Conservation (phyloP, 352 stramenopile genomes). For the Phytophthora pseudosyringae region DNA sequence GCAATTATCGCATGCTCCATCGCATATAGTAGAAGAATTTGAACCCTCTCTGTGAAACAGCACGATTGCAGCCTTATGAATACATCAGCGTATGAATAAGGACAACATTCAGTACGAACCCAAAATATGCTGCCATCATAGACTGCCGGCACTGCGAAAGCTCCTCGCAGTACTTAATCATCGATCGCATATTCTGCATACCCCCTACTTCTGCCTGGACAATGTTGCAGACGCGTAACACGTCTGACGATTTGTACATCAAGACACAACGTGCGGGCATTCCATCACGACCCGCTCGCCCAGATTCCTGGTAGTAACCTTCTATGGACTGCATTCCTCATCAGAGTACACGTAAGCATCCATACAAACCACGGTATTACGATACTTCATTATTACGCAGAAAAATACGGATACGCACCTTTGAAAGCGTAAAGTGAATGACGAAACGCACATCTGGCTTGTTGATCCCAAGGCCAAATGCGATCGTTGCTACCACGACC, state of each 20-base stretch:
- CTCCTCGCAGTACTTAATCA: conserved; percentile 70
- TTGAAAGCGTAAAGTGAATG: conserved; percentile 88
- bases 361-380: neutral
- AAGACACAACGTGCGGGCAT: conserved; percentile 86
- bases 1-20: conserved; percentile 58
- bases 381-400: neutral
- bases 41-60: conserved; percentile 44
- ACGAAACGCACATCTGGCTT: conserved; percentile 94
- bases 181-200: conserved; percentile 66
- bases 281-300: conserved; percentile 95
- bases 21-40: conserved; percentile 45
- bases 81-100: neutral
- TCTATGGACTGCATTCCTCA: conserved; percentile 86
- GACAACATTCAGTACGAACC: conserved; percentile 33
- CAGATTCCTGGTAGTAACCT: conserved; percentile 98
- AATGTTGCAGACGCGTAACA: conserved; percentile 73
- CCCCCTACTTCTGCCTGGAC: conserved; percentile 66
- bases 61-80: neutral
- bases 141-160: conserved; percentile 45
- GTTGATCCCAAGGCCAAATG: conserved; percentile 95
- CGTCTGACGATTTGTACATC: conserved; percentile 84
- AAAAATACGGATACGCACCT: conserved; percentile 35
- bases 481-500: conserved; percentile 94
- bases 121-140: conserved; percentile 64
- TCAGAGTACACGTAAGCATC: conserved; percentile 2